These are phyloP conservation scores for Globisporangium uncinulatum DNA, from an alignment of 352 stramenopile genomes.

Conservation along the genomic window DNA sequence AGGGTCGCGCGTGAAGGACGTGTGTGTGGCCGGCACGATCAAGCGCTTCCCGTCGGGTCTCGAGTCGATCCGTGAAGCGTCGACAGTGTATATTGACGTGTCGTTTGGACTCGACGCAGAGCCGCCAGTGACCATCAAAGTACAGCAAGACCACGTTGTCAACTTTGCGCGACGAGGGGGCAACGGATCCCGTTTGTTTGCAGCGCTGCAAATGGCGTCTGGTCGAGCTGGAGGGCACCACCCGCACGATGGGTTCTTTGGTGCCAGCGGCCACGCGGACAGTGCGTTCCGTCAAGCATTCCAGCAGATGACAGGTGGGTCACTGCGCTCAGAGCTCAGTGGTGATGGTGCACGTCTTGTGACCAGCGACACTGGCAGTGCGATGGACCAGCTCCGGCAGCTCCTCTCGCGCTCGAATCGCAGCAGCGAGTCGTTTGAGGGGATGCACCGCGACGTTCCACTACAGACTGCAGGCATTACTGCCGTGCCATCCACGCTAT, in stretches of 20 bases:
- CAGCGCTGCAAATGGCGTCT: slow-evolving; percentile 43
- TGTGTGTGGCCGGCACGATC: slow-evolving; percentile 54
- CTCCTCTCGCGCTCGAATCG: slow-evolving; percentile 34
- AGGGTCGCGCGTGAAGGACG: slow-evolving; percentile 20
- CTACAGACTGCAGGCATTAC: background rate
- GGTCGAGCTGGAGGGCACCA: slow-evolving; percentile 7
- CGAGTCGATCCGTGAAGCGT: slow-evolving; percentile 38
- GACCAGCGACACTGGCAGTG: slow-evolving; percentile 10
- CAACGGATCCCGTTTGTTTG: slow-evolving; percentile 45
- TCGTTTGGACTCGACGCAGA: slow-evolving; percentile 33
- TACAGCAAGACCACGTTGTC: slow-evolving; percentile 51
- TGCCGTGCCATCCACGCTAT: background rate
- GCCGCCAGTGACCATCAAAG: slow-evolving; percentile 32
- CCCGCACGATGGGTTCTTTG: slow-evolving; percentile 14
- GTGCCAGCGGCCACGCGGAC: slow-evolving; percentile 2
- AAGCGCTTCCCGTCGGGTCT: slow-evolving; percentile 53
- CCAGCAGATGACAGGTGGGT: slow-evolving; percentile 29
- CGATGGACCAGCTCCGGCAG: slow-evolving; percentile 55
- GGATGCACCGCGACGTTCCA: background rate
- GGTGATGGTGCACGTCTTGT: background rate
- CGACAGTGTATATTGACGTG: slow-evolving; percentile 46
- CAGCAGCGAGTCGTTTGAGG: background rate
- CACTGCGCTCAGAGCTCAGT: slow-evolving; percentile 15
- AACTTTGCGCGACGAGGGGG: slow-evolving; percentile 42
- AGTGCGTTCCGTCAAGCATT: slow-evolving; percentile 28